phyloP scores from a whole-genome alignment of 164 flowering plant genomes.

The Dillenia turbinata region DNA sequence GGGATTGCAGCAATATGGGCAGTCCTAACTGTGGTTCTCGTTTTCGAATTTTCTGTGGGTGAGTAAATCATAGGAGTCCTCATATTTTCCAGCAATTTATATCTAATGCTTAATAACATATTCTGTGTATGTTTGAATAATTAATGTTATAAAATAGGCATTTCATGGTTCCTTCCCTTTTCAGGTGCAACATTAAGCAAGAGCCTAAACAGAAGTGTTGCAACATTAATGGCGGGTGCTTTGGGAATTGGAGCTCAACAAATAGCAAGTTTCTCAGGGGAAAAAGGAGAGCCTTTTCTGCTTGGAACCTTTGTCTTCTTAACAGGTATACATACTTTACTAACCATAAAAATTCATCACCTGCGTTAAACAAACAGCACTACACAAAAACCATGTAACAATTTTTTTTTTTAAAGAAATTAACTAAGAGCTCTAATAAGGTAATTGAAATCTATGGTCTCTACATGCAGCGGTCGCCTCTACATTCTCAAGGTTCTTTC shows the following conservation, averaged over 20 bases:
- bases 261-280: slow-evolving; percentile 48
- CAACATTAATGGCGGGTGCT: slow-evolving; percentile 64
- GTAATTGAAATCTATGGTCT: background rate
- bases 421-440: background rate
- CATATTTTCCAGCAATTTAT: background rate
- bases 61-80: slow-evolving; percentile 6
- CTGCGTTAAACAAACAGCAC: background rate
- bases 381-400: background rate
- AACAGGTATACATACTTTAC: slow-evolving; percentile 33
- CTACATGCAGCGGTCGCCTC: slow-evolving; percentile 45
- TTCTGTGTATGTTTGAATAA: too few relatives aligned
- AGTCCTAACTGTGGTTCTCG: slow-evolving; percentile 73
- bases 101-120: too few relatives aligned
- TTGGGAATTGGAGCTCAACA: slow-evolving; percentile 64
- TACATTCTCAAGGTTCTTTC: slow-evolving; percentile 62
- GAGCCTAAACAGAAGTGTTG: slow-evolving; percentile 65
- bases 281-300: slow-evolving; percentile 54
- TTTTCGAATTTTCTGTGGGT: slow-evolving; percentile 79
- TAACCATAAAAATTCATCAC: background rate
- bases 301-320: slow-evolving; percentile 57
- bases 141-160: too few relatives aligned
- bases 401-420: background rate
- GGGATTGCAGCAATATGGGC: slow-evolving; percentile 81
- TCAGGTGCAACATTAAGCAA: slow-evolving; percentile 68
- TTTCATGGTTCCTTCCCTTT: background rate